Percentiles rank a stretch among this genome's conserved stretches.
Evolutionary conservation across 306 rosid genomes (phyloP).

Genomic region (Vigna hirtella): DNA sequence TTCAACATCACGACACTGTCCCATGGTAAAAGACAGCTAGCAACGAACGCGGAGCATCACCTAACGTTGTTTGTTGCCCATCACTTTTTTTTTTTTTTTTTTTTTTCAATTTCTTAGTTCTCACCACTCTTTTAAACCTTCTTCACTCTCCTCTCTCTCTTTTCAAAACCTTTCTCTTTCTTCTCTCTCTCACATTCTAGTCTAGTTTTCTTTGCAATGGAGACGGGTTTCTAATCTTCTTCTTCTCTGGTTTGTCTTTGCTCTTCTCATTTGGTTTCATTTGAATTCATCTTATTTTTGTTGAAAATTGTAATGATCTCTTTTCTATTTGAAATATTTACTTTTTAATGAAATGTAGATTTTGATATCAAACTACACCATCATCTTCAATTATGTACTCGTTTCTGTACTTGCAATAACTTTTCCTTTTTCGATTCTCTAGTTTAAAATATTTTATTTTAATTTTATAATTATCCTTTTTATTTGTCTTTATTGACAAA

Average conservation of each 20-base stretch:
- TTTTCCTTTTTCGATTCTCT: too few species aligned
- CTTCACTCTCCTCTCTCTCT: constrained; percentile 35
- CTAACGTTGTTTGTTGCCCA: constrained; percentile 27
- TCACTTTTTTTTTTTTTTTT: not conserved
- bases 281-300: too few species aligned
- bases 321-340: too few species aligned
- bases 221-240: too few species aligned
- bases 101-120: not conserved
- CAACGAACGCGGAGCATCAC: constrained; percentile 69
- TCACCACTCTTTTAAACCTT: constrained; percentile 36
- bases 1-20: constrained; percentile 62
- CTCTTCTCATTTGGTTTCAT: not conserved
- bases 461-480: too few species aligned
- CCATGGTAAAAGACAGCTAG: constrained; percentile 68
- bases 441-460: too few species aligned
- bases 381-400: too few species aligned
- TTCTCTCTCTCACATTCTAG: not conserved
- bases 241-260: constrained; percentile 40
- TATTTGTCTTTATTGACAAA: too few species aligned
- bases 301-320: too few species aligned
- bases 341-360: too few species aligned
- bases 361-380: too few species aligned
- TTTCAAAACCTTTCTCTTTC: constrained; percentile 40
- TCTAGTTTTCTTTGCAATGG: not conserved
- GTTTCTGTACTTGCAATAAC: too few species aligned